Conservation (phyloP, 805 yeast species). For the Candida mattraensis region DNA sequence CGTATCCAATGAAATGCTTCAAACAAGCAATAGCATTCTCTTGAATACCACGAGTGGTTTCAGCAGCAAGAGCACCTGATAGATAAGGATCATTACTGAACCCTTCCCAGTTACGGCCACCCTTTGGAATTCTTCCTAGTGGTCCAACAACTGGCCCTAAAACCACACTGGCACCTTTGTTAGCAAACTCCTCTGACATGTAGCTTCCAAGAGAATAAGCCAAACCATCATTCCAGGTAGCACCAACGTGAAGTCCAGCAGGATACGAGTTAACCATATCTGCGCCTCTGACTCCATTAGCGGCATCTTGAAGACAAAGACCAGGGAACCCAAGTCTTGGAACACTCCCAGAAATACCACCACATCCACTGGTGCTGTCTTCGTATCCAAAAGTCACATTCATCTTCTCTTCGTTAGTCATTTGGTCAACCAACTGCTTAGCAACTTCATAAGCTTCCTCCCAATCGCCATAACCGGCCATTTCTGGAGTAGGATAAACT, state of each 20-base stretch:
- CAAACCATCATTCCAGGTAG: constrained; percentile 55
- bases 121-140: constrained; percentile 59
- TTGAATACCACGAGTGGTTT: constrained; percentile 56
- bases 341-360: constrained; percentile 60
- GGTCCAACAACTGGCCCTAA: constrained; percentile 63
- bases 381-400: constrained; percentile 55
- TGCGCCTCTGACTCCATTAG: constrained; percentile 57
- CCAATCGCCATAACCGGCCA: constrained; percentile 42
- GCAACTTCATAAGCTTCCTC: constrained; percentile 57
- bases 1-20: constrained; percentile 58
- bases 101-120: constrained; percentile 67
- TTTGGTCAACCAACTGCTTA: constrained; percentile 50
- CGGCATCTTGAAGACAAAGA: constrained; percentile 63
- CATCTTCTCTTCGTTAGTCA: constrained; percentile 59
- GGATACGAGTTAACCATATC: constrained; percentile 59
- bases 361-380: constrained; percentile 7
- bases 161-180: constrained; percentile 54
- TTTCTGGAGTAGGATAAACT: constrained; percentile 21
- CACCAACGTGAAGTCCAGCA: constrained; percentile 56
- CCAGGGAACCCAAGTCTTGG: constrained; percentile 56
- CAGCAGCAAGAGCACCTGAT: constrained; percentile 54
- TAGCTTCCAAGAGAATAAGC: constrained; percentile 55
- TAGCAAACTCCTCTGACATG: constrained; percentile 52
- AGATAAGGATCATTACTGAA: constrained; percentile 63
- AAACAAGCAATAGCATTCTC: constrained; percentile 58